Evolutionary conservation across 179 eudicot genomes (phyloP).

Genomic region (Silene coronaria): DNA sequence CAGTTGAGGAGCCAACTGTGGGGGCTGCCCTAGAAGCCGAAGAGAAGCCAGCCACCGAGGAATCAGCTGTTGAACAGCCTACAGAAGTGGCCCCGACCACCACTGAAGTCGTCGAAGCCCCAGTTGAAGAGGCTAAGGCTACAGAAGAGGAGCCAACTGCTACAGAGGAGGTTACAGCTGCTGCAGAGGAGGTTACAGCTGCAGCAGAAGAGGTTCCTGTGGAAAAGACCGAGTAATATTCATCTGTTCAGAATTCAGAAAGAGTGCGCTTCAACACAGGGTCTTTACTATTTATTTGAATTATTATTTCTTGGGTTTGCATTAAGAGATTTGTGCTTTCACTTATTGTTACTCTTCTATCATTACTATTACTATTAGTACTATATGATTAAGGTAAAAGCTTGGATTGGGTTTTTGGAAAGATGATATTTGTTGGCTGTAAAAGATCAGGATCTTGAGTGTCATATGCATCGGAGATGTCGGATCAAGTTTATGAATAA

Average conservation of each 20-base stretch:
- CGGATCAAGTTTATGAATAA: background rate
- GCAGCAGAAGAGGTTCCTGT: background rate
- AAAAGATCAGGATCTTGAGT: background rate
- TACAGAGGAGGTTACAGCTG: background rate
- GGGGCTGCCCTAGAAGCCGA: background rate
- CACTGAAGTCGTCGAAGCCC: background rate
- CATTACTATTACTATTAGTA: background rate
- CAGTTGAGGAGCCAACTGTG: background rate
- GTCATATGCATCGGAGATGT: background rate
- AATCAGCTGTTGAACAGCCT: constrained; percentile 1
- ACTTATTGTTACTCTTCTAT: background rate
- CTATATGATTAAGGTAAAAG: background rate
- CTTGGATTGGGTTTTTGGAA: background rate
- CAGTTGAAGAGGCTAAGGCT: background rate
- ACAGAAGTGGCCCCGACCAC: background rate
- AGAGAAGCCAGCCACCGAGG: background rate
- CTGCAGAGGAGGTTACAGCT: background rate
- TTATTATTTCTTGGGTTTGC: constrained; percentile 1
- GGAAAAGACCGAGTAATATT: constrained; percentile 1
- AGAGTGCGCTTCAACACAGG: background rate
- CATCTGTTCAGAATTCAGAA: background rate
- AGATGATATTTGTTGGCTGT: background rate
- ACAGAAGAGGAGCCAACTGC: background rate
- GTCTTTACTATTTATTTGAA: background rate
- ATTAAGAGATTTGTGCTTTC: background rate